Evolutionary conservation across 345 rosid genomes (phyloP).

Genomic region (Populus alba): DNA sequence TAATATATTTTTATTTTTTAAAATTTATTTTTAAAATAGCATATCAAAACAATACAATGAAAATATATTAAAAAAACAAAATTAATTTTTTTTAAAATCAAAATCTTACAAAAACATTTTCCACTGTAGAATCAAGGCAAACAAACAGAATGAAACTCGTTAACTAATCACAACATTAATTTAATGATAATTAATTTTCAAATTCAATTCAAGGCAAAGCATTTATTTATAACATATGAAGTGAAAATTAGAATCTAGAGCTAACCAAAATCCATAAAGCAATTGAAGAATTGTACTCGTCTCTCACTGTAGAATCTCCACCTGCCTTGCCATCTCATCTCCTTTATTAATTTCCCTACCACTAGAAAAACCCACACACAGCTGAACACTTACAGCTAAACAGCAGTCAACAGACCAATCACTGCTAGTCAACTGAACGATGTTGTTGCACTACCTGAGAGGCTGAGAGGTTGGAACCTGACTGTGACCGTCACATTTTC

Average conservation of each 20-base stretch:
- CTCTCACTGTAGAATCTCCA: conserved; percentile 66
- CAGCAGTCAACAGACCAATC: background rate
- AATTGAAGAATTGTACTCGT: conserved; percentile 61
- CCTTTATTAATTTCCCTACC: conserved; percentile 71
- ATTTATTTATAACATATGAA: background rate
- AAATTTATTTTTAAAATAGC: no score
- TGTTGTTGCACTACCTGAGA: conserved; percentile 48
- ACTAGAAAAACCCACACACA: conserved; percentile 30
- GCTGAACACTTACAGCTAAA: background rate
- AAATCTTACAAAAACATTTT: no score
- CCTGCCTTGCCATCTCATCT: conserved; percentile 84
- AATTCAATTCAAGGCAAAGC: background rate
- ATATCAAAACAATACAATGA: no score
- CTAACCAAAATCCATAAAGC: conserved; percentile 77
- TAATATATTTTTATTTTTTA: no score
- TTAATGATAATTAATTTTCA: no score
- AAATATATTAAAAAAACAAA: no score
- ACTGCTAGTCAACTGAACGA: conserved; percentile 4
- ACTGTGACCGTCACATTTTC: conserved; percentile 82
- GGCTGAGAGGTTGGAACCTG: conserved; percentile 54
- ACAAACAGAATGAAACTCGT: background rate
- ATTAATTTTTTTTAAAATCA: no score
- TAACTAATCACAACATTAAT: background rate
- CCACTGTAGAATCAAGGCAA: background rate
- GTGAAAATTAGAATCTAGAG: background rate